Evolutionary conservation across 2,329 filamentous ascomycete species (phyloP), one percentile per base, ranked within the genome.

Genomic region (Aspergillus hiratsukae): DNA sequence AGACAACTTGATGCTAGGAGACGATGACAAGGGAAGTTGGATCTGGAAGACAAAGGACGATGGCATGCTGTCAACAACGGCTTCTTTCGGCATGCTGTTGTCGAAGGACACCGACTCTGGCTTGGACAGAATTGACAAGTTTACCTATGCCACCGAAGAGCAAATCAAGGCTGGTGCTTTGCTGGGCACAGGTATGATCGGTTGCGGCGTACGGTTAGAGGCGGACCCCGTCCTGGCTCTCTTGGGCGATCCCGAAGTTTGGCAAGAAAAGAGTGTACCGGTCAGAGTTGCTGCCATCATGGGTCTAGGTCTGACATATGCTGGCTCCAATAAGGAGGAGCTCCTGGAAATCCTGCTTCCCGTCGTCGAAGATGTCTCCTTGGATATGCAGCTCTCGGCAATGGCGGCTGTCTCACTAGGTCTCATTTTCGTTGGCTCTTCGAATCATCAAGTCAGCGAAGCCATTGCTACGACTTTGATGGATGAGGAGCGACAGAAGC

Each of bases 41-140:
- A 90, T 99, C 4, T 99, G 91, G 91, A 99, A 97, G 80, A 97
- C 95, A 21, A 99, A 99, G 77, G 91, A 95, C 45, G 92, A 97
- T 68, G 94, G 94, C 61, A 96, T 96, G 91, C 83, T 96, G 76
- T 97, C 94, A 1, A 97, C 93, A 0, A 89, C 95, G 41, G 95
- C 95, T 4, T 97, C 94, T 0, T 78, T 97, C 64, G 94, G 94
- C 69, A 93, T 94, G 67, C 81, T 99, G 19, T 81, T 96, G 71
- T 84, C 96, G 68, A 96, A 94, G 90, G 93, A 99, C 69, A 87
- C 96, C 23, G 93, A 97, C 69, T 87, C 85, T 63, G 94, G 93
- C 54, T 80, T 99, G 53, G 91, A 96, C 72, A 93, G 91, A 76
- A 91, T 97, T 66, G 93, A 99, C 75, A 91, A 88, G 71, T 99